These are phyloP conservation scores for Grosmannia huntii DNA, from an alignment of 2,329 filamentous ascomycete species.

Conservation along the genomic window DNA sequence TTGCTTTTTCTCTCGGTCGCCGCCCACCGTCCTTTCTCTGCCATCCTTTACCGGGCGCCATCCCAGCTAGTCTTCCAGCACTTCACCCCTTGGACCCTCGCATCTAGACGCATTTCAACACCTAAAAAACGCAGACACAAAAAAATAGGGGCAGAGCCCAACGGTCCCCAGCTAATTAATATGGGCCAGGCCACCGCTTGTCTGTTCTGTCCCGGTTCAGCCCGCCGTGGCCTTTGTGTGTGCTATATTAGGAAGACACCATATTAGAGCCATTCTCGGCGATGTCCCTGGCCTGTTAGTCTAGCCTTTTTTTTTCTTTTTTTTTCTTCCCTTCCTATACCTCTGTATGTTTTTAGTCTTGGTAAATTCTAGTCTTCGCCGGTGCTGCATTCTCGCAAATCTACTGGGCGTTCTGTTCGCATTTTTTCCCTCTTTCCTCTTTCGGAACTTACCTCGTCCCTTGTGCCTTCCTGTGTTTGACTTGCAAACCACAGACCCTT, in stretches of 20 bases:
- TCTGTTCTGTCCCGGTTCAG: not conserved
- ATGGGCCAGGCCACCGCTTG: not conserved
- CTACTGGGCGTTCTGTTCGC: not conserved
- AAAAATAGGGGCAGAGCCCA: not conserved
- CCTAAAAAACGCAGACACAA: not conserved
- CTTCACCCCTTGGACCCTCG: not conserved
- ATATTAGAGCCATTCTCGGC: not conserved
- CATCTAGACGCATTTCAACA: not conserved
- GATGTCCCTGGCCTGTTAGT: not conserved
- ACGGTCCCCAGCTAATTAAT: not conserved
- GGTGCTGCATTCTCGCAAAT: not conserved
- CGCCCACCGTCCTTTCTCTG: too few species aligned
- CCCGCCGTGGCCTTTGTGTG: not conserved
- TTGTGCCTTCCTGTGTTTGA: not conserved
- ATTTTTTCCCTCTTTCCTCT: slow-evolving; percentile 1
- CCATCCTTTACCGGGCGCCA: not conserved
- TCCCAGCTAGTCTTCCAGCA: not conserved
- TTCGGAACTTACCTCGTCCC: slow-evolving; percentile 1
- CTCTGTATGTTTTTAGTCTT: not conserved
- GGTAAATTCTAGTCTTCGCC: not conserved
- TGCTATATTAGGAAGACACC: not conserved
- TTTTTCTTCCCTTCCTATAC: not conserved
- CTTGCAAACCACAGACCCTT: not conserved
- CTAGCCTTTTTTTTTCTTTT: not conserved
- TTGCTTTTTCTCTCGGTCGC: not conserved